Conservation (phyloP, 495 filamentous ascomycete species). For the Aspergillus egyptiacus region DNA sequence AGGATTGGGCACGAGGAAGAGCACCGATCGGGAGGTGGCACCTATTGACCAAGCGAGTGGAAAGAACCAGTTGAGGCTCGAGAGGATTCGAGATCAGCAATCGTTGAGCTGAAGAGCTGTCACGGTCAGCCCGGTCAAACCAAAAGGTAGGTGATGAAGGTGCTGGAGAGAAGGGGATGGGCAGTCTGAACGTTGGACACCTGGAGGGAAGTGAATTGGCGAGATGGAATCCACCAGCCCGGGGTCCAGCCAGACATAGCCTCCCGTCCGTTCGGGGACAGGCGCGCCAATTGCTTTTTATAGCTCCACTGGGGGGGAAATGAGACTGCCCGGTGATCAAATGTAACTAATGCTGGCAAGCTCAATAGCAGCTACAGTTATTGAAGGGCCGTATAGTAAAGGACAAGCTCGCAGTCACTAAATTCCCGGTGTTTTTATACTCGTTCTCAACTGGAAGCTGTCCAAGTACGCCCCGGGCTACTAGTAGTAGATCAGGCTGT, state of each 20-base stretch:
- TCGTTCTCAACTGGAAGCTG: no score
- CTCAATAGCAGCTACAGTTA: no score
- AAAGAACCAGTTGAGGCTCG: slow-evolving; percentile 14
- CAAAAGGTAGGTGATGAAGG: neutral
- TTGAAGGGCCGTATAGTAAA: no score
- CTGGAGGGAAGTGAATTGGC: slow-evolving; percentile 6
- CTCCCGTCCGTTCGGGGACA: slow-evolving; percentile 16
- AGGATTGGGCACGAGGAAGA: slow-evolving; percentile 7
- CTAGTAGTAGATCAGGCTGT: neutral
- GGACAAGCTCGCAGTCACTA: no score
- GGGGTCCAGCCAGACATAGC: slow-evolving; percentile 14
- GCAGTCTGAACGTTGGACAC: slow-evolving; percentile 14
- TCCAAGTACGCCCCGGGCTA: no score
- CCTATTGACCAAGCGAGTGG: slow-evolving; percentile 15
- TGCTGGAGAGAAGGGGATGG: slow-evolving; percentile 1
- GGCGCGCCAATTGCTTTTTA: slow-evolving; percentile 15
- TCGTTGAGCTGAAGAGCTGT: neutral
- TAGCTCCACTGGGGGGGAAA: neutral
- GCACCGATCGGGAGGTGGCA: slow-evolving; percentile 8
- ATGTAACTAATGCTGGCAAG: neutral
- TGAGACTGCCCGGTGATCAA: neutral
- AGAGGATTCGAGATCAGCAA: slow-evolving; percentile 4
- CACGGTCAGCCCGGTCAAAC: neutral
- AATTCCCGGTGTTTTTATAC: no score
- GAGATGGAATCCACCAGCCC: slow-evolving; percentile 12